Percentiles rank a stretch among this genome's conserved stretches.
Evolutionary conservation across 805 yeast species (phyloP).

Genomic region (Pichia phayaonensis): DNA sequence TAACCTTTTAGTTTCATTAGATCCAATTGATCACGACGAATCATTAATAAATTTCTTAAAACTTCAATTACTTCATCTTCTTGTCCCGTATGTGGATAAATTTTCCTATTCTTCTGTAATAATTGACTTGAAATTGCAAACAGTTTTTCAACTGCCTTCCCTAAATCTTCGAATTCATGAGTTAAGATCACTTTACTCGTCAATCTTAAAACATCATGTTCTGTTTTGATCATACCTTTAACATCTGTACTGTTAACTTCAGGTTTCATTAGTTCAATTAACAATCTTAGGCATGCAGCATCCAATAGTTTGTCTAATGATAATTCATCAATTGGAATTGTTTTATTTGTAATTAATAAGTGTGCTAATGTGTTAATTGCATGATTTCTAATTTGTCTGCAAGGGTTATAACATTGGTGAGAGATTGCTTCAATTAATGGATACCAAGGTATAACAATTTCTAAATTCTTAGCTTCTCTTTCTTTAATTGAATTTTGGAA

Average conservation of each 20-base stretch:
- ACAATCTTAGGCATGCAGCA: constrained; percentile 65
- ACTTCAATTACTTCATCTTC: constrained; percentile 29
- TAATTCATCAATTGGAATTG: constrained; percentile 28
- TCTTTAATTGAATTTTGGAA: constrained; percentile 27
- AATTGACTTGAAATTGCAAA: constrained; percentile 23
- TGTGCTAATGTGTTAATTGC: constrained; percentile 58
- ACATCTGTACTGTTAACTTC: constrained; percentile 56
- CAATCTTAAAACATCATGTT: constrained; percentile 57
- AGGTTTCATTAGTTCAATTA: constrained; percentile 58
- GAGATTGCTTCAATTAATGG: constrained; percentile 78
- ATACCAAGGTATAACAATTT: constrained; percentile 32
- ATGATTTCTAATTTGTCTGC: constrained; percentile 61
- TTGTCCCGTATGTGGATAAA: constrained; percentile 14
- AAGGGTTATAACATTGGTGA: constrained; percentile 85
- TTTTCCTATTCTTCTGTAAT: constrained; percentile 15
- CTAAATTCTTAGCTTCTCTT: constrained; percentile 14
- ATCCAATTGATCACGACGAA: constrained; percentile 22
- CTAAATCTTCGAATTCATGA: constrained; percentile 21
- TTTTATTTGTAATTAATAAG: constrained; percentile 34
- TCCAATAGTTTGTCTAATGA: constrained; percentile 56
- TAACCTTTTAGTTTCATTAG: constrained; percentile 17
- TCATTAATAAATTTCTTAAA: constrained; percentile 27
- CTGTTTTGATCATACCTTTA: constrained; percentile 55
- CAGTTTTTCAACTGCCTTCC: constrained; percentile 21
- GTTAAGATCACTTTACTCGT: constrained; percentile 48